These are phyloP conservation scores for Phytophthora syringae DNA, from an alignment of 352 stramenopile genomes.

Conservation along the genomic window DNA sequence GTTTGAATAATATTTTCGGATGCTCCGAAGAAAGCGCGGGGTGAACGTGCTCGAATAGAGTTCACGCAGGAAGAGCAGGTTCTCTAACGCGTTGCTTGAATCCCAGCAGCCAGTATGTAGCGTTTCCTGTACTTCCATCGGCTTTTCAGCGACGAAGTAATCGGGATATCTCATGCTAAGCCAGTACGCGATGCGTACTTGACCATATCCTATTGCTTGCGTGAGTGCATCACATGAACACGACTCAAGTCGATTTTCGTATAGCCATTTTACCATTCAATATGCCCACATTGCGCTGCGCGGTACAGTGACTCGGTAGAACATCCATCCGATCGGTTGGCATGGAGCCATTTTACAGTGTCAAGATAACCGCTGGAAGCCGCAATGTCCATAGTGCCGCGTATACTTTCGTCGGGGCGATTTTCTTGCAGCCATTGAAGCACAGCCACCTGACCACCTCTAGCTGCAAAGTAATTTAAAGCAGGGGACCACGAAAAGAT, in stretches of 20 bases:
- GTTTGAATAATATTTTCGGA: not conserved
- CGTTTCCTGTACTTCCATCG: not conserved
- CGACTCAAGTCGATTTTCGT: slow-evolving; percentile 1
- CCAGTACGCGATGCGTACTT: slow-evolving; percentile 12
- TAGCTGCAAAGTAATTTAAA: not conserved
- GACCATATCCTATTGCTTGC: slow-evolving; percentile 1
- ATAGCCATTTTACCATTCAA: slow-evolving; percentile 17
- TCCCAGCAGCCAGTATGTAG: not conserved
- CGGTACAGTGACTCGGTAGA: not conserved
- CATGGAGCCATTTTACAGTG: slow-evolving; percentile 4
- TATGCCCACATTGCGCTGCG: not conserved
- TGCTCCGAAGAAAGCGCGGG: not conserved
- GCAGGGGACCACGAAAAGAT: slow-evolving; percentile 1
- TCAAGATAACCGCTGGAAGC: not conserved
- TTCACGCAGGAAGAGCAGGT: not conserved
- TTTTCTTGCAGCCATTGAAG: slow-evolving; percentile 1
- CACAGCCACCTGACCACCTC: not conserved
- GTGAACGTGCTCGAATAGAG: not conserved
- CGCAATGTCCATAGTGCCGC: slow-evolving; percentile 6
- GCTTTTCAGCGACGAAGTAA: not conserved
- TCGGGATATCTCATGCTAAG: not conserved
- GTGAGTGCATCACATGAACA: not conserved
- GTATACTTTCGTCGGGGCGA: not conserved
- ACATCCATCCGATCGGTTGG: not conserved
- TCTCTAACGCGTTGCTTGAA: not conserved